Conservation (phyloP, 352 stramenopile genomes). For the Phytophthora sojae region DNA sequence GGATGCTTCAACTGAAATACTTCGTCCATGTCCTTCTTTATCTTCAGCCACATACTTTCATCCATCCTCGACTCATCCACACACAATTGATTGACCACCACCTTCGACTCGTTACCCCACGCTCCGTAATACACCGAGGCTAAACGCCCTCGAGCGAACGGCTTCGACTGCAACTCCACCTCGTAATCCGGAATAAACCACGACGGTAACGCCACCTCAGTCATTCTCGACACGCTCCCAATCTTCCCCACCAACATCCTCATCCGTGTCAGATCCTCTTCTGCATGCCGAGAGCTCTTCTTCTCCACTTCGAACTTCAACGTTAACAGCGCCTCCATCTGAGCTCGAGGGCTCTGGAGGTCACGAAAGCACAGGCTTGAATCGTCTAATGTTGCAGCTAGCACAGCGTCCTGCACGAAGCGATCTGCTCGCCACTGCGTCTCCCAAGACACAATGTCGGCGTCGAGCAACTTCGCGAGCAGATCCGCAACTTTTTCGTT, state of each 20-base stretch:
- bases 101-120: background rate
- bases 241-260: slow-evolving; percentile 3
- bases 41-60: background rate
- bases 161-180: slow-evolving; percentile 1
- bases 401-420: background rate
- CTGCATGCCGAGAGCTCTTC: background rate
- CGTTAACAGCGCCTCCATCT: slow-evolving; percentile 25
- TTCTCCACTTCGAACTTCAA: slow-evolving; percentile 27
- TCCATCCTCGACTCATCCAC: slow-evolving; percentile 2
- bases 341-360: slow-evolving; percentile 8
- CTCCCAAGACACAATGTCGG: background rate
- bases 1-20: slow-evolving; percentile 13
- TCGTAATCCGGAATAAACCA: slow-evolving; percentile 7
- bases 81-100: slow-evolving; percentile 1
- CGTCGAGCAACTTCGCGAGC: background rate
- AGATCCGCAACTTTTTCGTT: background rate
- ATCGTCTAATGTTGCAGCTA: background rate
- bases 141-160: background rate
- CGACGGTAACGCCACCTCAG: background rate
- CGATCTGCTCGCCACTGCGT: background rate
- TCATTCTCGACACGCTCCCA: background rate
- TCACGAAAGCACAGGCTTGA: background rate
- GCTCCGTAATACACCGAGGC: background rate
- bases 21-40: slow-evolving; percentile 7
- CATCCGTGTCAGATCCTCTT: background rate